Evolutionary conservation across 2,329 filamentous ascomycete genomes (phyloP), one percentile per base, ranked within the genome.

Genomic region (Neonectria punicea): DNA sequence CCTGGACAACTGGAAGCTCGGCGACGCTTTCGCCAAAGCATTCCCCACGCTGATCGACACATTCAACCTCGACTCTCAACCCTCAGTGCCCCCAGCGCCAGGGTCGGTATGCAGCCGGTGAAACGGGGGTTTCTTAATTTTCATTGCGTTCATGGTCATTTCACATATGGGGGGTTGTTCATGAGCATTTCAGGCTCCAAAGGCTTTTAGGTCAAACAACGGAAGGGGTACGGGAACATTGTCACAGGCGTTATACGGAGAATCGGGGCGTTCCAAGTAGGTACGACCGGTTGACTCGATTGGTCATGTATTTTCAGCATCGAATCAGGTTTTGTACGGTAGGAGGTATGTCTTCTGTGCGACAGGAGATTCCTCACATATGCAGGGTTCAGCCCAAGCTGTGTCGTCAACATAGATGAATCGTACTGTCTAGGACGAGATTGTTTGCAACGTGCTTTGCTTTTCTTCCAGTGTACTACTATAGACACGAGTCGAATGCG

Each of bases 1-100:
- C 47, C 75, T 94, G 43, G 87, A 90, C 64, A 97, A 97, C 74
- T 98, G 94, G 94, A 91, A 88, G 63, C 75, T 97, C 2, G 93
- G 93, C 0, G 85, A 87, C 5, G 82, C 83, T 2, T 96, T 96
- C 77, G 85, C 86, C 22, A 83, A 85, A 66, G 82, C 86, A 0
- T 93, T 91, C 72, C 93, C 93, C 0, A 77, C 57, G 9, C 67
- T 81, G 16, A 68, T 64, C 8, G 75, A 76, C 7, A 75, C 72
- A 7, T 79, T 72, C 58, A 76, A 77, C 57, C 58, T 78, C 13
- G 69, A 72, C 32, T 55, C 67, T 32, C 68, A 67, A 34, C 41
- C 65, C 3, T 63, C 70, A 1, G 54, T 34, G 2, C 30, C 49
- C 6, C 39, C 49, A 4, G 59, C 71, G 5, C 71, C 69, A 6